phyloP scores from a whole-genome alignment of 164 flowering plant genomes.

The Vitis riparia region DNA sequence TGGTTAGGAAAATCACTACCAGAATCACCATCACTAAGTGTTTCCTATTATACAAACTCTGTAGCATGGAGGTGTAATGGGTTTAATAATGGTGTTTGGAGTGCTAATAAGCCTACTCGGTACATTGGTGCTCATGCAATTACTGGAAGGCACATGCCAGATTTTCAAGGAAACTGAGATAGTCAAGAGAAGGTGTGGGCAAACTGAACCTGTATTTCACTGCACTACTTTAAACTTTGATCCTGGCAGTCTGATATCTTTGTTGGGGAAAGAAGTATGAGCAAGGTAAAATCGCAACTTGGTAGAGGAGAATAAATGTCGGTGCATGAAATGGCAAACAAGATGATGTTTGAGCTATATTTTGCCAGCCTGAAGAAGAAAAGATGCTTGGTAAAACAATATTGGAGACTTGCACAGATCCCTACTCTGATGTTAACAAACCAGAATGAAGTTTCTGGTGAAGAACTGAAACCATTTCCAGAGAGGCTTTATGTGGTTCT shows the following conservation, averaged over 20 bases:
- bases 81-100: neutral
- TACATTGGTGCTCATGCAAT: no score
- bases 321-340: constrained; percentile 55
- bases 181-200: no score
- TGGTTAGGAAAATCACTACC: constrained; percentile 51
- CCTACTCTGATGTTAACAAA: constrained; percentile 49
- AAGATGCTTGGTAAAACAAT: constrained; percentile 75
- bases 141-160: no score
- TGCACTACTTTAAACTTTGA: no score
- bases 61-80: no score
- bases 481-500: constrained; percentile 77
- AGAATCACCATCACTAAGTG: neutral
- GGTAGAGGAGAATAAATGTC: constrained; percentile 65
- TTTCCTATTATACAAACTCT: no score
- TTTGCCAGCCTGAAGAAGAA: constrained; percentile 38
- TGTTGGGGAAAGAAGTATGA: constrained; percentile 83
- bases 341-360: constrained; percentile 41
- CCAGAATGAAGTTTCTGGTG: constrained; percentile 49
- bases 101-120: no score
- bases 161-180: no score
- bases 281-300: constrained; percentile 76
- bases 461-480: constrained; percentile 66
- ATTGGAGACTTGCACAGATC: constrained; percentile 75
- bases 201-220: no score
- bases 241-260: constrained; percentile 30